phyloP scores from a whole-genome alignment of 2,329 filamentous ascomycete species.

The Kalaharituber pfeilii region DNA sequence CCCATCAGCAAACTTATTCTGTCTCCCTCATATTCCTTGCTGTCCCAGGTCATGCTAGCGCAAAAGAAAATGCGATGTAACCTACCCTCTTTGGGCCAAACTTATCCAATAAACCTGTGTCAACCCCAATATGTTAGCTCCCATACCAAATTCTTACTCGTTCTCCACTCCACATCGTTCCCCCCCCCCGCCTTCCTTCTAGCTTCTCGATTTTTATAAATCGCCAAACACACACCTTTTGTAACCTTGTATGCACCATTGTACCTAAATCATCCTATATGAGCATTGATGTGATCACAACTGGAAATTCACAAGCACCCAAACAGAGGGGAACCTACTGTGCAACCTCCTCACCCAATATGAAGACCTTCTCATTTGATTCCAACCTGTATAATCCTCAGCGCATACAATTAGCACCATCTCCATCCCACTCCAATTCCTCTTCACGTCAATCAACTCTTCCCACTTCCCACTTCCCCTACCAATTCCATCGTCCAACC shows the following conservation, averaged over 20 bases:
- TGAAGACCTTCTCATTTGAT: conserved; percentile 81
- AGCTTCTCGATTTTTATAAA: no score
- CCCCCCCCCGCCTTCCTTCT: no score
- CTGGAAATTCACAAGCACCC: no score
- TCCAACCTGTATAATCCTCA: conserved; percentile 41
- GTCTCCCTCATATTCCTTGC: not conserved
- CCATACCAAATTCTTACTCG: not conserved
- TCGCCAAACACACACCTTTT: no score
- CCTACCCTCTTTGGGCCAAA: conserved; percentile 72
- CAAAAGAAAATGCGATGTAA: no score
- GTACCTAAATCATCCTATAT: conserved; percentile 35
- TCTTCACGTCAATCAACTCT: no score
- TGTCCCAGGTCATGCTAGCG: not conserved
- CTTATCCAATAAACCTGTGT: conserved; percentile 56
- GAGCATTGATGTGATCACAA: no score
- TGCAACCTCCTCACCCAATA: conserved; percentile 94
- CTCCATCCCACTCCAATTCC: no score
- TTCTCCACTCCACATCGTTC: not conserved
- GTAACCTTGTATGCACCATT: conserved; percentile 99
- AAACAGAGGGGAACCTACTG: conserved; percentile 50
- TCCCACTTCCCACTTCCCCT: not conserved
- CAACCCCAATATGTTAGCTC: not conserved
- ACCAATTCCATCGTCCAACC: not conserved
- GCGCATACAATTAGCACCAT: not conserved
- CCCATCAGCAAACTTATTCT: not conserved